Conservation (phyloP, 306 rosid genomes). For the Cicer yamashitae region DNA sequence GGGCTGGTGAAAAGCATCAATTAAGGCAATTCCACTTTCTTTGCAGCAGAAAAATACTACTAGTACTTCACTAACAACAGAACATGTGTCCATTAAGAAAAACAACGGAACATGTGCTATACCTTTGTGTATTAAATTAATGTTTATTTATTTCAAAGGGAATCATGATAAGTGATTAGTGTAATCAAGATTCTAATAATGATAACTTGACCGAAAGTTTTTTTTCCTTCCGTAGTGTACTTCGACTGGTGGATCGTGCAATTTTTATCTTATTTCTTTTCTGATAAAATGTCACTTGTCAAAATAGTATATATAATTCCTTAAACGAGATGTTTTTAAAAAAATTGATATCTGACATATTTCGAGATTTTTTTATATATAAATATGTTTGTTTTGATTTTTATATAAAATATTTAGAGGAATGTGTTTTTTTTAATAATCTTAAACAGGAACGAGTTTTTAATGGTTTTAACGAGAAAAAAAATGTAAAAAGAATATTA, state of each 20-base stretch:
- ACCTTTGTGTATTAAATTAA: slow-evolving; percentile 30
- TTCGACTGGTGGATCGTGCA: background rate
- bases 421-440: no score
- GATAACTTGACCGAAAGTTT: slow-evolving; percentile 40
- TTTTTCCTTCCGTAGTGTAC: slow-evolving; percentile 34
- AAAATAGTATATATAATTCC: no score
- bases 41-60: background rate
- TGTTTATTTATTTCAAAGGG: slow-evolving; percentile 16
- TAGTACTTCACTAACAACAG: background rate
- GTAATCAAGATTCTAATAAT: slow-evolving; percentile 34
- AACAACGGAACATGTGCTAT: slow-evolving; percentile 15
- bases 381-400: no score
- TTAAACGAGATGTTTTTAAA: no score
- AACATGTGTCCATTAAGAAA: slow-evolving; percentile 1
- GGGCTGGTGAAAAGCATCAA: slow-evolving; percentile 46
- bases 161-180: slow-evolving; percentile 43
- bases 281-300: no score
- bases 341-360: no score
- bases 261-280: no score
- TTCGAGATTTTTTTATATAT: no score
- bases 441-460: no score
- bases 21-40: slow-evolving; percentile 14
- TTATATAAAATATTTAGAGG: no score
- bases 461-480: no score
- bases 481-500: no score